Evolutionary conservation across 441 rosid species (phyloP).

Genomic region (Gossypium gossypioides): DNA sequence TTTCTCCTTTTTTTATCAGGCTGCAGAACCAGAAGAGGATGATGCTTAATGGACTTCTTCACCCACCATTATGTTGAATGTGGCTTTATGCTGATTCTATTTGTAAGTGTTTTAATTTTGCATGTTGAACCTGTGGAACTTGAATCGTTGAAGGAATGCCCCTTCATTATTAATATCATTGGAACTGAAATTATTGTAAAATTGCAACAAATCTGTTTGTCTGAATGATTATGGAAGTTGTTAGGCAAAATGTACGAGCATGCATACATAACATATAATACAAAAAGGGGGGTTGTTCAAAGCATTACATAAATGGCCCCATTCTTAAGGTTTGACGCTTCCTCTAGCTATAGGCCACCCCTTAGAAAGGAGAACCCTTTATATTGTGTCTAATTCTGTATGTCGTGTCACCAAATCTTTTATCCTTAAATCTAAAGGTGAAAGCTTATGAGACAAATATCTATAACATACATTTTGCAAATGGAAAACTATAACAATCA

Average conservation of each 20-base stretch:
- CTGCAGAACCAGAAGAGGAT: background rate
- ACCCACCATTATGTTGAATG: background rate
- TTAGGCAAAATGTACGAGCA: background rate
- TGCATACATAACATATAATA: background rate
- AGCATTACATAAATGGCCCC: background rate
- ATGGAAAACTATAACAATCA: slow-evolving; percentile 16
- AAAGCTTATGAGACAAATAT: background rate
- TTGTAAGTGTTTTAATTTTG: background rate
- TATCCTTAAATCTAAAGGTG: slow-evolving; percentile 8
- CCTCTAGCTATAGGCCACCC: slow-evolving; percentile 1
- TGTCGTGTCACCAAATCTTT: slow-evolving; percentile 8
- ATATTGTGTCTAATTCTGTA: slow-evolving; percentile 20
- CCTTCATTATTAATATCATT: background rate
- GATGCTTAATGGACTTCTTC: background rate
- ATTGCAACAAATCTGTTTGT: background rate
- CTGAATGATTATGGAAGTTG: background rate
- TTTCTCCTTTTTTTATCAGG: background rate
- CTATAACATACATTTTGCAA: slow-evolving; percentile 13
- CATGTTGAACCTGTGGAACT: background rate
- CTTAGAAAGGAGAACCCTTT: slow-evolving; percentile 12
- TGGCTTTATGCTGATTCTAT: background rate
- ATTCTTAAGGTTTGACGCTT: slow-evolving; percentile 14
- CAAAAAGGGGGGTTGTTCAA: background rate
- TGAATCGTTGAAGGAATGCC: background rate
- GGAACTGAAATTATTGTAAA: background rate